Evolutionary conservation across 257 asterid genomes (phyloP), one percentile per base, ranked within the genome.

Genomic region (Nicotiana knightiana): DNA sequence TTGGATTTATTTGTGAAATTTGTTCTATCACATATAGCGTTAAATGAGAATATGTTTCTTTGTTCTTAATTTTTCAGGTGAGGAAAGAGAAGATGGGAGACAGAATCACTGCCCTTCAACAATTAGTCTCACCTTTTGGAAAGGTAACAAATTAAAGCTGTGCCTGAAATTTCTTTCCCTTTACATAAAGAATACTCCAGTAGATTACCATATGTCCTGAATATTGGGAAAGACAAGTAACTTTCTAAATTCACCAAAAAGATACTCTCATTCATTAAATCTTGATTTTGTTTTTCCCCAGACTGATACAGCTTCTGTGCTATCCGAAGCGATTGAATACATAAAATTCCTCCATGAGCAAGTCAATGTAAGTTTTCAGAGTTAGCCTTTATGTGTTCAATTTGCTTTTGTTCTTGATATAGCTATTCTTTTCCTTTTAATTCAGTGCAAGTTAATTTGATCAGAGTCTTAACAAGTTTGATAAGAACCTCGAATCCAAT

Each of bases 241-340:
- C 51, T 77, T 77, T 76, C 26, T 76, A 18, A 67, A 67, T 66
- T 66, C n/a, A 66, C 33, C 28, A 63, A 24, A 35, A 68, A 9
- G 21, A 46, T 43, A 73, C 18, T 43, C 13, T n/a, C 78, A 73
- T 8, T 28, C 61, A 78, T 59, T 78, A 30, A 17, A 65, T 76
- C 51, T 28, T 33, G 32, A 0, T 35, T 26, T n/a, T 43, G 26
- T 18, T 24, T 54, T 35, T 7, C 73, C 73, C 32, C 94, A 94
- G 98, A 94, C 98, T 2, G 98, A 94, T 88, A 94, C 98, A n/a
- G 98, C 98, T 82, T 94, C 98, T 28, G 98, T 94, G 82, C 96
- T 94, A 30, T 92, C 98, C 11, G 98, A 94, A 87, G 94, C 97
- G 43, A 94, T 92, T 33, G 98, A 93, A 43, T 94, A 91, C 90